Evolutionary conservation across 306 rosid genomes (phyloP), one percentile per base, ranked within the genome.

Genomic region (Neltuma alba): DNA sequence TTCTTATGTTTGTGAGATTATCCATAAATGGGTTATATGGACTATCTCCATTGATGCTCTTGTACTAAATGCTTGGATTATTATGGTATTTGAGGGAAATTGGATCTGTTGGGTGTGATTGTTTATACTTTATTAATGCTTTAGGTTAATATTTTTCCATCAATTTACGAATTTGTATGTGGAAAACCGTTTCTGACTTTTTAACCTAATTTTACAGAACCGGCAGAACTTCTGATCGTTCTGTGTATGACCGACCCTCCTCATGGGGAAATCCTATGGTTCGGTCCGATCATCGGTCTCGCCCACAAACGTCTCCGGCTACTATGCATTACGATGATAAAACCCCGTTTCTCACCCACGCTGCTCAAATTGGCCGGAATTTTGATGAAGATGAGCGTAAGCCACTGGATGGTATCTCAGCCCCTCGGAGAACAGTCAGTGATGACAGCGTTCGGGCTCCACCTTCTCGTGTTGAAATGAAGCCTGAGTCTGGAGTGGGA

Each of bases 341-440:
- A 71, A 85, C 89, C 14, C 92, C 90, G 0, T 93, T 96, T 72
- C 84, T 93, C 18, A 54, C 93, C 50, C 91, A 89, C 42, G 36
- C 92, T 76, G 83, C 89, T 2, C 91, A 88, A 44, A 96, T 96
- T 82, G 99, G 99, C 23, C 87, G 94, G 82, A 93, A 96, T 82
- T 96, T 96, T 47, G 99, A 96, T 50, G 99, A 96, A 86, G 99
- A 96, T 86, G 99, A 96, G 83, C 84, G 99, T 30, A 96, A 90
- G 91, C 99, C 99, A 6, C 83, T 96, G 0, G 98, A 91, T 75
- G 98, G 96, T 12, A 79, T 70, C 7, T 91, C 96, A 1, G 86
- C 75, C 13, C 94, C 98, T 0, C 86, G 98, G 47, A 86, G 94
- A 84, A 89, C 89, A 10, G 83, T 90, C 37, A 83, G 93, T 28